Evolutionary conservation across 192 early-diverging fungal genomes (phyloP).

Genomic region (Hyaloraphidium curvatum): DNA sequence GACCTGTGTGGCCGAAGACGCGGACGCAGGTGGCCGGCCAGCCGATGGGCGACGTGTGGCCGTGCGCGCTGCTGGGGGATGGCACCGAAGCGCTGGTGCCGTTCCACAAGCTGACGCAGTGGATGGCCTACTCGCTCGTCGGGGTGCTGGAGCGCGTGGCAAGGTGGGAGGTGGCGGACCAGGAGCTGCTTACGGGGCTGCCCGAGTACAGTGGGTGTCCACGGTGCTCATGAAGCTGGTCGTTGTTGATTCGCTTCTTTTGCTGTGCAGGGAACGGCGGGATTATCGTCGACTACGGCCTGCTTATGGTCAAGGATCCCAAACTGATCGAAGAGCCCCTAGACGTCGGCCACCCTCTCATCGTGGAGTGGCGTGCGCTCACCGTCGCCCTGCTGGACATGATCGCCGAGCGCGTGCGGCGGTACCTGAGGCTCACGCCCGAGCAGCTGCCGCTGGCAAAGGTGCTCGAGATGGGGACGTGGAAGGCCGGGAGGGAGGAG

Average conservation of each 20-base stretch:
- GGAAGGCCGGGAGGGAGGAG: constrained; percentile 79
- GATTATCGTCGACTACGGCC: constrained; percentile 66
- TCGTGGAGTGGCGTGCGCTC: constrained; percentile 87
- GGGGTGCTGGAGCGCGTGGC: constrained; percentile 47
- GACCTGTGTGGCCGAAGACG: constrained; percentile 69
- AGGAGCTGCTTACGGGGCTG: constrained; percentile 61
- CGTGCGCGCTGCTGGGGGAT: constrained; percentile 30
- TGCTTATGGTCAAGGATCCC: constrained; percentile 27
- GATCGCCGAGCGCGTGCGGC: constrained; percentile 41
- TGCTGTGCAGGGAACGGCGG: constrained; percentile 43
- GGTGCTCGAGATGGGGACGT: constrained; percentile 80
- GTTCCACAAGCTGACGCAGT: constrained; percentile 90
- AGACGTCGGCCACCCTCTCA: constrained; percentile 53
- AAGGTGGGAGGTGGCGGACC: constrained; percentile 24
- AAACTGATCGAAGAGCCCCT: constrained; percentile 20
- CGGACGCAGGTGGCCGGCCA: constrained; percentile 55
- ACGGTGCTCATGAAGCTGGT: no score
- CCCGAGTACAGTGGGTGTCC: constrained; percentile 46
- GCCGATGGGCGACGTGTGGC: constrained; percentile 82
- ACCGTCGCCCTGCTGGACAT: constrained; percentile 66
- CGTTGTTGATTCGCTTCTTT: no score
- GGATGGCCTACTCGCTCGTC: constrained; percentile 84
- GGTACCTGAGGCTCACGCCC: constrained; percentile 24
- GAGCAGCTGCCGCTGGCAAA: constrained; percentile 56
- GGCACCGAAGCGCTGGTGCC: constrained; percentile 32